Conservation (phyloP, 805 yeast genomes). For the Sugiyamaella americana region DNA sequence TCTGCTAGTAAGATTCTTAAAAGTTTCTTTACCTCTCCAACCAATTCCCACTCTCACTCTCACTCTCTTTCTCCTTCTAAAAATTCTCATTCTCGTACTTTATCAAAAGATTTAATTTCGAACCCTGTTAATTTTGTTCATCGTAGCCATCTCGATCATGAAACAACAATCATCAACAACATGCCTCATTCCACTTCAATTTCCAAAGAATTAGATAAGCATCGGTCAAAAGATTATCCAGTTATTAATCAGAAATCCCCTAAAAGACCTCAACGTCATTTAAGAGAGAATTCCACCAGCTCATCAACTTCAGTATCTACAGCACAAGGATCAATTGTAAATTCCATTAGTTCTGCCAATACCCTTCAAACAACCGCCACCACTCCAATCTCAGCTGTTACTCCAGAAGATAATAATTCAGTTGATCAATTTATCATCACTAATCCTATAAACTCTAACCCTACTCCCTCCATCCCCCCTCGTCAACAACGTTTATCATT, state of each 20-base stretch:
- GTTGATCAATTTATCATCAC: too few relatives aligned
- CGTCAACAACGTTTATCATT: neutral
- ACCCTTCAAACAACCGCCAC: neutral
- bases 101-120: constrained; percentile 13
- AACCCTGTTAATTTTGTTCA: constrained; percentile 24
- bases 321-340: neutral
- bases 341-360: neutral
- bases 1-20: constrained; percentile 5
- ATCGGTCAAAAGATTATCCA: too few relatives aligned
- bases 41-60: neutral
- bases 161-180: neutral
- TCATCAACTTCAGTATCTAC: neutral
- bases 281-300: constrained; percentile 1
- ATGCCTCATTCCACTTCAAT: neutral
- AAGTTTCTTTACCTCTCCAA: constrained; percentile 4
- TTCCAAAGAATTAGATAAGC: too few relatives aligned
- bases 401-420: neutral
- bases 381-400: too few relatives aligned
- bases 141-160: constrained; percentile 18
- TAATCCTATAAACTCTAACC: too few relatives aligned
- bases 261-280: constrained; percentile 5
- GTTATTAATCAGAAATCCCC: too few relatives aligned
- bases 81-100: neutral
- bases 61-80: neutral
- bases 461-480: neutral